Conservation (phyloP, 1,139 yeast genomes). For the Saccharomycopsis crataegensis region DNA sequence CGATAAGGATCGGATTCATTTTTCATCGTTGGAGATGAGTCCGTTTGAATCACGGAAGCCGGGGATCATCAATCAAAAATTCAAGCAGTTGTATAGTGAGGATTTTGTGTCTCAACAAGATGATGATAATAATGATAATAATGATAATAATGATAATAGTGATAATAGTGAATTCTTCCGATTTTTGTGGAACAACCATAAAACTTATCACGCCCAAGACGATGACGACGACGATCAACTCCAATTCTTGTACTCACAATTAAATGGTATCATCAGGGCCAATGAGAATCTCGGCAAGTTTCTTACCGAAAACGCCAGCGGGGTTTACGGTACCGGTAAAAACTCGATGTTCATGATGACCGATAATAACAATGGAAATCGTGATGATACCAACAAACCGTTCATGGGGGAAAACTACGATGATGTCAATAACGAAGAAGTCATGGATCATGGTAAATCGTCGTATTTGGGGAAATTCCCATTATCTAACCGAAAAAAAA, state of each 20-base stretch:
- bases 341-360: background rate
- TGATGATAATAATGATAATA: background rate
- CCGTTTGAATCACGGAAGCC: constrained; percentile 17
- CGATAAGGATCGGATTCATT: background rate
- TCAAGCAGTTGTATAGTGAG: constrained; percentile 6
- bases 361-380: background rate
- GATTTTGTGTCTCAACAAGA: background rate
- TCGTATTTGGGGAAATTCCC: too few species aligned
- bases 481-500: too few species aligned
- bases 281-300: background rate
- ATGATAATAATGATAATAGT: background rate
- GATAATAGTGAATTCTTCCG: background rate
- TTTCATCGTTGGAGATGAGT: constrained; percentile 2
- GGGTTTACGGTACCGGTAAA: background rate
- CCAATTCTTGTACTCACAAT: background rate
- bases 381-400: background rate
- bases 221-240: background rate
- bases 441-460: too few species aligned
- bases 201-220: background rate
- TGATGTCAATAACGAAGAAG: too few species aligned
- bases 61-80: constrained; percentile 10
- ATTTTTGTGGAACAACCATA: background rate
- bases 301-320: background rate
- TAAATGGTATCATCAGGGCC: background rate
- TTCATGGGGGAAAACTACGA: too few species aligned